Evolutionary conservation across 352 stramenopile genomes (phyloP), one percentile per base, ranked within the genome.

Genomic region (Phytophthora aleatoria): DNA sequence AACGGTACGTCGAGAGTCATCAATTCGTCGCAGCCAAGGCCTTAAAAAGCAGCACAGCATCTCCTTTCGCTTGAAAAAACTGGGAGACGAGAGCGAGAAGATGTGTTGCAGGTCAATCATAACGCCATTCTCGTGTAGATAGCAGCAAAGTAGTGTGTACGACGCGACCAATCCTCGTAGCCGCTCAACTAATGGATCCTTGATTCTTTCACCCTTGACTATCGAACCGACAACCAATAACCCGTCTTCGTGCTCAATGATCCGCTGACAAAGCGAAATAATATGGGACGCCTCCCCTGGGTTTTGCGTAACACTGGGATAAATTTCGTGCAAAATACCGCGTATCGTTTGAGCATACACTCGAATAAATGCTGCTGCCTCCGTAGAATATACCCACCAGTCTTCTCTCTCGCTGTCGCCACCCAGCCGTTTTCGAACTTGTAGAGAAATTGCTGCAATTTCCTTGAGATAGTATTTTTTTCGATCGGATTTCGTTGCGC

Each of bases 51-150:
- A 68, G 24, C 62, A 64, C 31, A 74, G n/a, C n/a, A 57, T 11
- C 11, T 69, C 51, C n/a, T 64, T 64, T 48, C 67, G 38, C 8
- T 26, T 39, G 20, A 57, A 36, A 24, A 12, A 15, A 50, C 2
- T 24, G 38, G 28, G n/a, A 16, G 24, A 8, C 28, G 41, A 8
- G 20, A 57, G 44, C 13, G 49, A 57, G 15, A 61, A 54, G 2
- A 57, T 33, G 8, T 75, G 70, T 4, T 62, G 42, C 30, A 81
- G n/a, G 50, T 81, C 54, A 28, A 79, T 31, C n/a, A 56, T 20
- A 12, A 73, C 49, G 24, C 43, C 60, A 38, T 64, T 61, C 10
- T 70, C 39, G 20, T 49, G 30, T 12, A 81, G 50, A 10, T 12
- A 57, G 24, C 41, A 67, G 54, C 70, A 79, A 11, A 54, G 28